Conservation (phyloP, 805 yeast genomes). For the Saccharomycopsis sp. region DNA sequence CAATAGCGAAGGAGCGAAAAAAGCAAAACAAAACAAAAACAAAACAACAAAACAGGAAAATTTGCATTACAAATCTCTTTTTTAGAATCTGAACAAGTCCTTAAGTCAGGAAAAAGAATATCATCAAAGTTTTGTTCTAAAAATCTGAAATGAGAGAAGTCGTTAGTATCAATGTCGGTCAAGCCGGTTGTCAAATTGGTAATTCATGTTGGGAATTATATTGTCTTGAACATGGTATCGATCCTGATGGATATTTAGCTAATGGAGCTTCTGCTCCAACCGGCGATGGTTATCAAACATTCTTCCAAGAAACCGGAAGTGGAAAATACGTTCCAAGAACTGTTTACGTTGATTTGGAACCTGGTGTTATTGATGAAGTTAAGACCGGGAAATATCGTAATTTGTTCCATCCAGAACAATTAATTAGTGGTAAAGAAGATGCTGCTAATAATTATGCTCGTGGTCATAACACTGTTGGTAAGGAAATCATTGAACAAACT, state of each 20-base stretch:
- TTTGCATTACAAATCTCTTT: not conserved
- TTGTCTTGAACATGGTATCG: slow-evolving; percentile 94
- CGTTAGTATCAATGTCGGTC: slow-evolving; percentile 26
- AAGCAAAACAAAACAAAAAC: not conserved
- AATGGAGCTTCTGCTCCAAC: slow-evolving; percentile 71
- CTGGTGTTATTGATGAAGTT: slow-evolving; percentile 95
- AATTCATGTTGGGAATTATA: slow-evolving; percentile 98
- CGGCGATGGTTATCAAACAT: slow-evolving; percentile 94
- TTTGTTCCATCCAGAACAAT: slow-evolving; percentile 94
- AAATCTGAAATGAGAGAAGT: slow-evolving; percentile 16
- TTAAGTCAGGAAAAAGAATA: not conserved
- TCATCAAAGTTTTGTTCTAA: not conserved
- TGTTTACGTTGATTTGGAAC: slow-evolving; percentile 93
- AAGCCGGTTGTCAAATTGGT: slow-evolving; percentile 98
- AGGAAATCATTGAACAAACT: slow-evolving; percentile 87
- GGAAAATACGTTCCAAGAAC: slow-evolving; percentile 99
- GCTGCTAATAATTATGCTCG: slow-evolving; percentile 99
- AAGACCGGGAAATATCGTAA: slow-evolving; percentile 89
- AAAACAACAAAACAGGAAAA: not conserved
- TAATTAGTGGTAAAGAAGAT: slow-evolving; percentile 95
- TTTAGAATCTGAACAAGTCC: not conserved
- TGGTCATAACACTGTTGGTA: slow-evolving; percentile 97
- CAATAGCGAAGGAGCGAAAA: too few species aligned
- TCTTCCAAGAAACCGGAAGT: slow-evolving; percentile 87
- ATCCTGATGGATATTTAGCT: slow-evolving; percentile 82